Conservation (phyloP, 2,329 filamentous ascomycete genomes). For the Cordyceps tenuipes region DNA sequence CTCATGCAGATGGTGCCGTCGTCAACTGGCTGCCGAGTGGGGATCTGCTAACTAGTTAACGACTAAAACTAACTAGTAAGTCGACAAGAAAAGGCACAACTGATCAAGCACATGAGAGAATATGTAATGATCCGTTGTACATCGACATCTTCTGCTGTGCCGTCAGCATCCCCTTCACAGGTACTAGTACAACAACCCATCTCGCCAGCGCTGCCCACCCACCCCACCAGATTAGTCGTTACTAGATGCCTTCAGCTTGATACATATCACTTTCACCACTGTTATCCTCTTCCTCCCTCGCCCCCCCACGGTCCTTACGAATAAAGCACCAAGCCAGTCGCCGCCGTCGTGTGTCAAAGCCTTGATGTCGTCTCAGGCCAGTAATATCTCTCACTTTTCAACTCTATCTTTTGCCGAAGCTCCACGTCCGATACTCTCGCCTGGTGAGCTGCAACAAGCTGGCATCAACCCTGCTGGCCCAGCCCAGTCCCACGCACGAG, state of each 20-base stretch:
- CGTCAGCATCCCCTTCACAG: not conserved
- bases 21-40: not conserved
- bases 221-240: not conserved
- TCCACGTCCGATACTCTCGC: slow-evolving; percentile 1
- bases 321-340: not conserved
- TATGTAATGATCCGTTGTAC: not conserved
- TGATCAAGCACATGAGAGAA: not conserved
- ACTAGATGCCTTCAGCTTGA: not conserved
- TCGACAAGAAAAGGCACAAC: not conserved
- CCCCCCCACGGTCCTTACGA: not conserved
- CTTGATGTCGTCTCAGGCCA: not conserved
- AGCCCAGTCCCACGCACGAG: not conserved
- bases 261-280: slow-evolving; percentile 6
- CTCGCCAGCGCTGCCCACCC: not conserved
- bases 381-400: not conserved
- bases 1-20: not conserved
- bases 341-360: not conserved
- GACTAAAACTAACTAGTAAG: too few relatives aligned
- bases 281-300: not conserved
- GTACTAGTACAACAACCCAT: slow-evolving; percentile 7
- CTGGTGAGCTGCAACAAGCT: not conserved
- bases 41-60: too few relatives aligned
- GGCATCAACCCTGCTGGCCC: not conserved
- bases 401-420: not conserved
- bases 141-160: not conserved